These are phyloP conservation scores for Pholiota conissans DNA, from an alignment of 768 basidiomycete species.

Conservation along the genomic window DNA sequence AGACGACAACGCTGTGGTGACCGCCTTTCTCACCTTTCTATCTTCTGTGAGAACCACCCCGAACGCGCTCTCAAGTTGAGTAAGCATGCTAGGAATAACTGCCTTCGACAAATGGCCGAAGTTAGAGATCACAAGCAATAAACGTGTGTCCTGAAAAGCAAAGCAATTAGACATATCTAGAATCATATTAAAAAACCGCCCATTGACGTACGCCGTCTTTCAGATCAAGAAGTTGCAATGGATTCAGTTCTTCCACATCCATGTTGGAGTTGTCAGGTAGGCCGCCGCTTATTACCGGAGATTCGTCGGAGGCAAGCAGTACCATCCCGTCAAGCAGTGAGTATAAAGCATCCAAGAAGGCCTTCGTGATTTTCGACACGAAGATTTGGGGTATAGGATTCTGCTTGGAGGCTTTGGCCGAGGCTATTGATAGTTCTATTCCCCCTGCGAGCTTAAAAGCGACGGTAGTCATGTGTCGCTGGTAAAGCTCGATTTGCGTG, in stretches of 20 bases:
- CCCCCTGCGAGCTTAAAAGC: constrained; percentile 85
- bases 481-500: constrained; percentile 76
- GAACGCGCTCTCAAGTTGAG: constrained; percentile 76
- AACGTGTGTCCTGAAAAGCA: constrained; percentile 71
- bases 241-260: constrained; percentile 39
- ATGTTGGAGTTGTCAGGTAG: constrained; percentile 31
- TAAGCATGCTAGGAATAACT: constrained; percentile 77
- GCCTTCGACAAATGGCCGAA: constrained; percentile 71
- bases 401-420: constrained; percentile 57
- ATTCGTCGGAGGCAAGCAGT: constrained; percentile 73
- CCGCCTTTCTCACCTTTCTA: constrained; percentile 48
- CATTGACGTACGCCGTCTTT: constrained; percentile 53
- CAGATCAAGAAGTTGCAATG: constrained; percentile 59
- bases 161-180: constrained; percentile 6
- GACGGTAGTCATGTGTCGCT: constrained; percentile 71
- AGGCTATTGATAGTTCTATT: constrained; percentile 53
- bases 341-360: constrained; percentile 85
- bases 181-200: constrained; percentile 8
- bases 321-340: constrained; percentile 86
- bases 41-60: constrained; percentile 73
- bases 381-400: constrained; percentile 63
- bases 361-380: constrained; percentile 71
- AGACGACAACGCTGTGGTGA: neutral
- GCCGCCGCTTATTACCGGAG: constrained; percentile 43
- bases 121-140: constrained; percentile 89